phyloP scores from a whole-genome alignment of 1,139 yeast genomes.

The Protomyces inundatus region DNA sequence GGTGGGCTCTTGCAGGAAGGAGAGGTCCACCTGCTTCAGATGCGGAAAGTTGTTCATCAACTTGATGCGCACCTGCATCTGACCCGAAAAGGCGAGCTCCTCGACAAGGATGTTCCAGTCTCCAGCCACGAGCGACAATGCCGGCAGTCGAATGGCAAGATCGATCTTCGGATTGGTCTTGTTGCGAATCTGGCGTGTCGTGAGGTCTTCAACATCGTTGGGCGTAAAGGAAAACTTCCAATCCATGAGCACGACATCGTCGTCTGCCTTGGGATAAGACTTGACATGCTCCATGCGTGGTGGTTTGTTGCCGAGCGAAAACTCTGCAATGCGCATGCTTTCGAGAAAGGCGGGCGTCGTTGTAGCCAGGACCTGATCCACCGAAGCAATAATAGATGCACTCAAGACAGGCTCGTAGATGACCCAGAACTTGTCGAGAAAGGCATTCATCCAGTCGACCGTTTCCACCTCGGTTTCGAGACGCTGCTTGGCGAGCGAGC shows the following conservation, averaged over 20 bases:
- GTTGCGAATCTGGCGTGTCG: slow-evolving; percentile 73
- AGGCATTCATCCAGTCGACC: slow-evolving; percentile 88
- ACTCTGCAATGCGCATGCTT: slow-evolving; percentile 75
- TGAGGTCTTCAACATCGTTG: slow-evolving; percentile 76
- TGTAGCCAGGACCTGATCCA: slow-evolving; percentile 69
- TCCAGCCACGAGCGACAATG: slow-evolving; percentile 43
- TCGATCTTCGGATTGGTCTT: slow-evolving; percentile 71
- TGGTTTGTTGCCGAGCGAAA: slow-evolving; percentile 91
- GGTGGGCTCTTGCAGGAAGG: slow-evolving; percentile 77
- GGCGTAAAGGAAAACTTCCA: slow-evolving; percentile 90
- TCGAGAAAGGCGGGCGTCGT: slow-evolving; percentile 72
- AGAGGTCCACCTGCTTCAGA: slow-evolving; percentile 78
- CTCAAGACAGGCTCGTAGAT: slow-evolving; percentile 86
- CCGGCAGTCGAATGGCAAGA: slow-evolving; percentile 41
- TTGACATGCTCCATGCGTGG: slow-evolving; percentile 86
- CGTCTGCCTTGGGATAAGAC: slow-evolving; percentile 78
- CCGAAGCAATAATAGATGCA: slow-evolving; percentile 78
- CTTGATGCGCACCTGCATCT: slow-evolving; percentile 73
- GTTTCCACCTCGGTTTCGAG: slow-evolving; percentile 87
- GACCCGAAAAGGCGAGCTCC: slow-evolving; percentile 57
- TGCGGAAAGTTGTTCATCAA: slow-evolving; percentile 91
- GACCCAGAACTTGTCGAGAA: slow-evolving; percentile 85
- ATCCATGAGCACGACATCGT: slow-evolving; percentile 93
- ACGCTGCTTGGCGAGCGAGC: slow-evolving; percentile 72
- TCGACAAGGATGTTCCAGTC: slow-evolving; percentile 44